Base-by-base conservation (phyloP, 345 rosid species). In the Syzygium jambos region DNA sequence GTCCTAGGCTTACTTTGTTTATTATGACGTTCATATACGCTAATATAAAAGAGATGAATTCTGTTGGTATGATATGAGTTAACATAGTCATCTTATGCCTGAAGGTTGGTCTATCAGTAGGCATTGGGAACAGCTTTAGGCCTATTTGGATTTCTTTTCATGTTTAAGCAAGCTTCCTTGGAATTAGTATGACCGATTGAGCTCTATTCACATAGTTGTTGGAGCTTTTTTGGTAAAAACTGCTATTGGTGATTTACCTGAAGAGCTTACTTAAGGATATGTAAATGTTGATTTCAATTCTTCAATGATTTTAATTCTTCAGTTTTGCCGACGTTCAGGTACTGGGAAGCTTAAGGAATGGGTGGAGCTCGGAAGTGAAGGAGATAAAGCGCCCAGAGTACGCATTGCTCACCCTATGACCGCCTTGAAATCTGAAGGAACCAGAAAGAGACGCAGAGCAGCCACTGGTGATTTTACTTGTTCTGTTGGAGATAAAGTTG, bases 401-500 rank as follows among this genome's bases (percentile, higher is more conserved):
- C 96, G 99, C 55, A 68, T 88, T 86, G 92, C 98, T 88, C 97
- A 95, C 80, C 96, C 95, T 89, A 78, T 92, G 89, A 93, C 95
- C 52, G 93, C 91, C 80, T 85, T 93, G 91, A 96, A 95, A 82
- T 94, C 89, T 90, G 99, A 98, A 92, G 99, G 98, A 91, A 95
- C 98, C 19, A 95, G 95, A 91, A 98, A 98, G 95, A 95, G 99
- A 87, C 96, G 98, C 57, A 93, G 99, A 88, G 95, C 96, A 86
- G 97, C 97, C 84, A 91, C 92, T 88, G 95, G 92, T 30, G 97
- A 95, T 87, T 90, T 90, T 91, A 90, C 61, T 73, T 98, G 99
- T 98, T 95, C 95, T 82, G 92, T 95, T 91, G 99, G 99, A 85
- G 99, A 98, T 90, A 94, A 92, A 91, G 98, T 96, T 65, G 99